Base-by-base conservation (phyloP, 1,284 basidiomycete genomes). In the Melampsora occidentalis region DNA sequence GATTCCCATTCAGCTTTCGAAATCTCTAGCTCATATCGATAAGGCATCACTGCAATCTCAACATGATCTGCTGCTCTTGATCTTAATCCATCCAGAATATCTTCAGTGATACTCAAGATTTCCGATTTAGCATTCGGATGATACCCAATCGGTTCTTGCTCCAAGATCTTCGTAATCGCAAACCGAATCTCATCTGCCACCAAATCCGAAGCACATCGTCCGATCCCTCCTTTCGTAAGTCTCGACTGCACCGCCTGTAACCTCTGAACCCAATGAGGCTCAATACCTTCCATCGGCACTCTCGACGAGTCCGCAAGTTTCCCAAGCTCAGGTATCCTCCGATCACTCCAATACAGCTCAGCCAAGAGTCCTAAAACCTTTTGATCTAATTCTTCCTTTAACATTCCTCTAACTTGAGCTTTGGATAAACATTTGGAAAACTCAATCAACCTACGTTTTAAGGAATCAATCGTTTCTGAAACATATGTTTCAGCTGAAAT, bases 21-120 rank as follows among this genome's bases (percentile, higher is more conserved):
- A 33, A 96, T 90, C 81, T 97, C 94, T 20, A 94, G 88, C 81
- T 94, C 93, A 83, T 97, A 97, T 86, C 99, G 98, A 88, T 90
- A 98, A 42, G 97, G 97, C 85, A 99, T 99, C 86, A 99, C 97
- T 84, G 93, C 97, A 84, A 99, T 99, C 86, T 99, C 97, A 9
- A 99, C 97, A 84, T 99, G 96, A 83, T 99, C 97, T 0, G 93
- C 91, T 3, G 97, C 94, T 72, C 97, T 84, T 10, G 92, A 91
- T 78, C 97, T 91, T 2, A 96, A 88, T 81, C 97, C 94, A 66
- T 94, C 87, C 76, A 99, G 85, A 81, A 99, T 96, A 81, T 88
- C 89, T 83, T 97, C 94, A 18, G 92, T 92, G 83, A 97, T 97
- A 80, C 94, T 88, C 72, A 93, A 88, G 77, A 99, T 90, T 22